phyloP scores from a whole-genome alignment of 371 early-diverging fungal species.

The Rhizopus microsporus region DNA sequence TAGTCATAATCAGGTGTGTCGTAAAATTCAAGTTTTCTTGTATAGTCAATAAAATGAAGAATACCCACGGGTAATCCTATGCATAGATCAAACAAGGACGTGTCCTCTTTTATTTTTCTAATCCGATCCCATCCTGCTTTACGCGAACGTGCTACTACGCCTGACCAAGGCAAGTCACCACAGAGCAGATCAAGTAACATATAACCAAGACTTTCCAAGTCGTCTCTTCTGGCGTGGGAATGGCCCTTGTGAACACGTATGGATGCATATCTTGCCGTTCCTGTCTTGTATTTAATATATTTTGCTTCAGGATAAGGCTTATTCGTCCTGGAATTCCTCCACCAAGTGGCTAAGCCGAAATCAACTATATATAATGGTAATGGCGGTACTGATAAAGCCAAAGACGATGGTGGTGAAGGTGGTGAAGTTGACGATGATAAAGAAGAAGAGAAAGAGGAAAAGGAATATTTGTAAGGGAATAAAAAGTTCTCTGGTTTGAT shows the following conservation, averaged over 20 bases:
- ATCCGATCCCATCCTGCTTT: slow-evolving; percentile 66
- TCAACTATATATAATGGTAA: slow-evolving; percentile 48
- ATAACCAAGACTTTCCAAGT: slow-evolving; percentile 64
- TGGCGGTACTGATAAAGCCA: slow-evolving; percentile 11
- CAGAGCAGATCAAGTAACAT: slow-evolving; percentile 55
- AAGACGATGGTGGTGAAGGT: slow-evolving; percentile 19
- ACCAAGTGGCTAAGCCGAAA: slow-evolving; percentile 58
- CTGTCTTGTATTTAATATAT: slow-evolving; percentile 54
- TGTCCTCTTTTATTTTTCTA: slow-evolving; percentile 54
- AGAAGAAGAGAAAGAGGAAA: slow-evolving; percentile 1
- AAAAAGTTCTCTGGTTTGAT: slow-evolving; percentile 98
- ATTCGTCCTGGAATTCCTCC: slow-evolving; percentile 49
- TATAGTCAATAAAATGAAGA: slow-evolving; percentile 69
- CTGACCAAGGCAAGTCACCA: slow-evolving; percentile 67
- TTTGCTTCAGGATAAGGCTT: slow-evolving; percentile 51
- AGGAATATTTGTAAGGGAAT: slow-evolving; percentile 14
- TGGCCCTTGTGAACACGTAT: slow-evolving; percentile 62
- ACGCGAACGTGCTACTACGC: slow-evolving; percentile 57
- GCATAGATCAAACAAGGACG: slow-evolving; percentile 51
- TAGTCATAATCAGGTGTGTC: slow-evolving; percentile 92
- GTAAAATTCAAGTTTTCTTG: slow-evolving; percentile 82
- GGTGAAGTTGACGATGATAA: slow-evolving; percentile 7
- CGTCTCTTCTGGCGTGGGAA: slow-evolving; percentile 61
- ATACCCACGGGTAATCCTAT: slow-evolving; percentile 57
- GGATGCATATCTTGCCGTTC: slow-evolving; percentile 68